Conservation (phyloP, 2,329 filamentous ascomycete species). For the Zarea fungicola region DNA sequence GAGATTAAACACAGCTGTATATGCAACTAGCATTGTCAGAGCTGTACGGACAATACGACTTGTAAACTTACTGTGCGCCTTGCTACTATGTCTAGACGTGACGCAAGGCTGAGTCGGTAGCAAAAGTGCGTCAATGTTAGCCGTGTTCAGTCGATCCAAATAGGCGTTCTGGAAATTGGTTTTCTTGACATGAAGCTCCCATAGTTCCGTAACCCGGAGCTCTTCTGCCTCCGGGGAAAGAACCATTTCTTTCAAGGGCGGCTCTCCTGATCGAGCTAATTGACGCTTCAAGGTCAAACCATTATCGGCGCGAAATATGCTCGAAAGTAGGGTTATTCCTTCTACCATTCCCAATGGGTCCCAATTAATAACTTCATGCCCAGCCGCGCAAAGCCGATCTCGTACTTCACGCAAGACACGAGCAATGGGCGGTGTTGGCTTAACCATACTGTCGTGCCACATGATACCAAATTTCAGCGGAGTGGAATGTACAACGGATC, state of each 20-base stretch:
- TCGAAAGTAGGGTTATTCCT: slow-evolving; percentile 32
- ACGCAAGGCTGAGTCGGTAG: slow-evolving; percentile 49
- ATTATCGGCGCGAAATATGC: slow-evolving; percentile 46
- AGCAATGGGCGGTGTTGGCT: slow-evolving; percentile 59
- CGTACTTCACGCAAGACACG: slow-evolving; percentile 47
- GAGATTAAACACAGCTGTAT: slow-evolving; percentile 46
- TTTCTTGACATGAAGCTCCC: slow-evolving; percentile 42
- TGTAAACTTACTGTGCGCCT: slow-evolving; percentile 1
- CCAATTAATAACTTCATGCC: slow-evolving; percentile 50
- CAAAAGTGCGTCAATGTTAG: slow-evolving; percentile 56
- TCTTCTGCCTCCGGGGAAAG: slow-evolving; percentile 29
- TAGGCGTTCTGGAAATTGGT: slow-evolving; percentile 41
- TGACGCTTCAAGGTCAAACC: slow-evolving; percentile 35
- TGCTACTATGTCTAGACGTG: slow-evolving; percentile 34
- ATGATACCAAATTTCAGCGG: slow-evolving; percentile 55
- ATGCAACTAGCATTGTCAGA: no score
- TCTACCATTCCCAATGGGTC: slow-evolving; percentile 36
- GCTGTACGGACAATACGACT: no score
- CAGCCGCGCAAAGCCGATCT: slow-evolving; percentile 36
- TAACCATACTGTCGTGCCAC: slow-evolving; percentile 60
- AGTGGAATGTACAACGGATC: slow-evolving; percentile 25
- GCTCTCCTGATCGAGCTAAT: slow-evolving; percentile 38
- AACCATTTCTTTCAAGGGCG: slow-evolving; percentile 33
- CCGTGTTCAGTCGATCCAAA: slow-evolving; percentile 40
- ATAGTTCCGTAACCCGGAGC: slow-evolving; percentile 40